Evolutionary conservation across 192 early-diverging fungal species (phyloP).

Genomic region (Funneliformis geosporum): DNA sequence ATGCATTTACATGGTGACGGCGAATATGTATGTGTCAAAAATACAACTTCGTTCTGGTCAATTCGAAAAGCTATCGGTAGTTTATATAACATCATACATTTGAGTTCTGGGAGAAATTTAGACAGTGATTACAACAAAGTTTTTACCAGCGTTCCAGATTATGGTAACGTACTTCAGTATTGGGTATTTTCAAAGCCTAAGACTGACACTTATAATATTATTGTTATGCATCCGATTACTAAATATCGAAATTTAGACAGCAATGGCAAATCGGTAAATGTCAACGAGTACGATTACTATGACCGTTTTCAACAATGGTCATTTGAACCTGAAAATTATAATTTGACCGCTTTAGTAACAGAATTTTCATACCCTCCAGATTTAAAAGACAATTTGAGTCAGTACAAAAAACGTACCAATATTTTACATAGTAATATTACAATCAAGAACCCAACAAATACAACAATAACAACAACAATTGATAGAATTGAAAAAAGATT

Average conservation of each 20-base stretch:
- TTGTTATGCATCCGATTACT: not conserved
- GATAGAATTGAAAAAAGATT: not conserved
- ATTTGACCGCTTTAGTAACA: not conserved
- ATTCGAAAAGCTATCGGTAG: not conserved
- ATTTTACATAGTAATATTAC: not conserved
- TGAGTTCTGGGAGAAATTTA: not conserved
- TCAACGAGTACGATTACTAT: not conserved
- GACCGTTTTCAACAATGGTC: not conserved
- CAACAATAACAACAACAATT: not conserved
- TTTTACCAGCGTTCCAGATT: not conserved
- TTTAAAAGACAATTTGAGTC: too few species aligned
- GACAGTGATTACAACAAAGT: not conserved
- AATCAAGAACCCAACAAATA: not conserved
- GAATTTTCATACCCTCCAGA: not conserved
- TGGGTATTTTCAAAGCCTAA: not conserved
- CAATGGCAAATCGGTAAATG: not conserved
- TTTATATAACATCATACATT: not conserved
- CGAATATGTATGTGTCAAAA: not conserved
- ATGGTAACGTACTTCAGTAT: not conserved
- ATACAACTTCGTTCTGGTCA: not conserved
- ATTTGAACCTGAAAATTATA: not conserved
- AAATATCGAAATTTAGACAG: not conserved
- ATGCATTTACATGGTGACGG: not conserved
- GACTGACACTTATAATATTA: not conserved
- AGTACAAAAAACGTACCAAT: too few species aligned